Percentiles rank a stretch among this genome's conserved stretches.
These are phyloP conservation scores for Nectriaceae sp. DNA, from an alignment of 2,329 filamentous ascomycete genomes.

Conservation along the genomic window DNA sequence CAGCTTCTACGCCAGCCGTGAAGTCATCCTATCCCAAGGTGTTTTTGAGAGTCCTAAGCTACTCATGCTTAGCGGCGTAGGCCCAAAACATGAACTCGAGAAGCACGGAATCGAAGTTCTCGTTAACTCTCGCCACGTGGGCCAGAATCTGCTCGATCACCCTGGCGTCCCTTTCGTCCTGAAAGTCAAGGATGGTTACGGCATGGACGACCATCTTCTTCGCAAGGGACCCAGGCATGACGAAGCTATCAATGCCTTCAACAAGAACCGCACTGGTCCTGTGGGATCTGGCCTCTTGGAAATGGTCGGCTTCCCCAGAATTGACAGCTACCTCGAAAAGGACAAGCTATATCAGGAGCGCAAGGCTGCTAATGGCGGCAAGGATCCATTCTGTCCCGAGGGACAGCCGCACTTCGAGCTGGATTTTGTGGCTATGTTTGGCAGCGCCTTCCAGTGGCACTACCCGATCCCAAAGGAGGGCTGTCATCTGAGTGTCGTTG, in stretches of 20 bases:
- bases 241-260: not conserved
- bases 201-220: not conserved
- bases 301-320: not conserved
- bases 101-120: constrained; percentile 55
- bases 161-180: constrained; percentile 52
- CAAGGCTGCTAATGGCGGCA: not conserved
- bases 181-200: constrained; percentile 1
- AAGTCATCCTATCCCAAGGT: constrained; percentile 52
- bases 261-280: not conserved
- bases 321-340: not conserved
- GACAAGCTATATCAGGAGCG: not conserved
- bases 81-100: constrained; percentile 53
- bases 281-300: not conserved
- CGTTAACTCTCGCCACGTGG: constrained; percentile 61
- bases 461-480: not conserved
- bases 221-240: not conserved
- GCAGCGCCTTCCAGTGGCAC: not conserved
- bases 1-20: constrained; percentile 48
- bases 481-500: not conserved
- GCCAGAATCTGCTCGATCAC: constrained; percentile 65
- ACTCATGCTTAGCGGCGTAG: constrained; percentile 66
- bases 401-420: not conserved
- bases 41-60: constrained; percentile 66
- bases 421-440: not conserved
- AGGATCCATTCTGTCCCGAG: not conserved